Evolutionary conservation across 768 basidiomycete genomes (phyloP).

Genomic region (Macrolepiota albuminosa): DNA sequence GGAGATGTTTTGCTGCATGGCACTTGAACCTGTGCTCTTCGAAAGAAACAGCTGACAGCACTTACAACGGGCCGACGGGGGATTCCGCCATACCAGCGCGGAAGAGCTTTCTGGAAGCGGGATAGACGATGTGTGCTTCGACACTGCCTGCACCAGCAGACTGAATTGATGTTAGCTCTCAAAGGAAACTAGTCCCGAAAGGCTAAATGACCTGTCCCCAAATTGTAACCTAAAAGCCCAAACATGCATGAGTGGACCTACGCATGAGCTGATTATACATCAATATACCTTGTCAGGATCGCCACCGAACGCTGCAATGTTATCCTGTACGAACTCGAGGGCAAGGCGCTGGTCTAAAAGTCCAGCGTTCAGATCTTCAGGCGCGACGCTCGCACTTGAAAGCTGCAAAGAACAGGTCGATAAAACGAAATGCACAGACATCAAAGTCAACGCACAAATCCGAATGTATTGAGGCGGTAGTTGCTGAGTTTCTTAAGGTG

Average conservation of each 20-base stretch:
- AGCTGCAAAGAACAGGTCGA: conserved; percentile 25
- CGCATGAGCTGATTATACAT: not conserved
- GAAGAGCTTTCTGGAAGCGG: conserved; percentile 34
- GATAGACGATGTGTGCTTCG: conserved; percentile 42
- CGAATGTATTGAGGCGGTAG: conserved; percentile 55
- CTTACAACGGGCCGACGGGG: conserved; percentile 50
- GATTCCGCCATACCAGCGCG: conserved; percentile 51
- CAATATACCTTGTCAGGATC: not conserved
- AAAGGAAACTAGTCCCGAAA: not conserved
- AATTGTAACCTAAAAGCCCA: conserved; percentile 40
- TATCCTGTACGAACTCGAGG: not conserved
- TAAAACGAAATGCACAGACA: not conserved
- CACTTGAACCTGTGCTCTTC: not conserved
- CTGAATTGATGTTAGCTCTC: conserved; percentile 7
- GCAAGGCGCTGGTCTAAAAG: conserved; percentile 20
- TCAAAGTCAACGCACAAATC: conserved; percentile 35
- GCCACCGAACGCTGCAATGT: not conserved
- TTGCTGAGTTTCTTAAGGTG: conserved; percentile 31
- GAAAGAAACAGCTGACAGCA: not conserved
- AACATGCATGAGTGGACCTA: not conserved
- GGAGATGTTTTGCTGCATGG: conserved; percentile 45
- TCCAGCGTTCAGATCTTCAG: conserved; percentile 17
- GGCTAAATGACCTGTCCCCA: conserved; percentile 32
- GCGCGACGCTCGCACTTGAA: conserved; percentile 38
- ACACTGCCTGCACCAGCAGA: conserved; percentile 50